Conservation (phyloP, 768 basidiomycete genomes). For the Lactarius vividus region DNA sequence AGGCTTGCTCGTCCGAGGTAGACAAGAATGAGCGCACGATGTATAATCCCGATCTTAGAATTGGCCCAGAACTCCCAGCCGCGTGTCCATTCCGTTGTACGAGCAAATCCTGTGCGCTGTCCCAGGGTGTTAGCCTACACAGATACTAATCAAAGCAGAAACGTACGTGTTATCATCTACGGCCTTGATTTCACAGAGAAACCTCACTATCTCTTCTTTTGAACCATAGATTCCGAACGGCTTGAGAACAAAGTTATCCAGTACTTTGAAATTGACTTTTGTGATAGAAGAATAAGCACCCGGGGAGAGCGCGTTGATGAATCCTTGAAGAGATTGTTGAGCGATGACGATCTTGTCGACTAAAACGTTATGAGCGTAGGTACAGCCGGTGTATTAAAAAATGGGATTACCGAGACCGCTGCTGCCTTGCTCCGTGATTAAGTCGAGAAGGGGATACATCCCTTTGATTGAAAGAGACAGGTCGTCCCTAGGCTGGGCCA, state of each 20-base stretch:
- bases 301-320: constrained; percentile 48
- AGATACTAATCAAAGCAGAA: not conserved
- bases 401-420: constrained; percentile 46
- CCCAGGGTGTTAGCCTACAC: not conserved
- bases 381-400: not conserved
- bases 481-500: not conserved
- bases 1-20: constrained; percentile 35
- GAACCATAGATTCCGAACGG: constrained; percentile 58
- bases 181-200: constrained; percentile 38
- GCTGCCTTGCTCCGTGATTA: constrained; percentile 49
- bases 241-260: constrained; percentile 46
- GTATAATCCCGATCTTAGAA: constrained; percentile 53
- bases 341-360: constrained; percentile 62
- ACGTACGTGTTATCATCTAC: constrained; percentile 43
- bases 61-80: constrained; percentile 22
- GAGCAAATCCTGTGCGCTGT: constrained; percentile 28
- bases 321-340: constrained; percentile 45
- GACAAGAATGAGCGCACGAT: constrained; percentile 31
- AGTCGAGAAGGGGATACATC: constrained; percentile 51
- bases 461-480: constrained; percentile 35
- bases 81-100: constrained; percentile 12
- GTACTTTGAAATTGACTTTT: constrained; percentile 50
- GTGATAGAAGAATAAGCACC: constrained; percentile 52
- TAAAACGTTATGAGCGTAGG: constrained; percentile 24
- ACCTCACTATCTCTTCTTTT: constrained; percentile 35